Conservation (phyloP, 2,329 filamentous ascomycete genomes). For the Xylariaceae sp. region DNA sequence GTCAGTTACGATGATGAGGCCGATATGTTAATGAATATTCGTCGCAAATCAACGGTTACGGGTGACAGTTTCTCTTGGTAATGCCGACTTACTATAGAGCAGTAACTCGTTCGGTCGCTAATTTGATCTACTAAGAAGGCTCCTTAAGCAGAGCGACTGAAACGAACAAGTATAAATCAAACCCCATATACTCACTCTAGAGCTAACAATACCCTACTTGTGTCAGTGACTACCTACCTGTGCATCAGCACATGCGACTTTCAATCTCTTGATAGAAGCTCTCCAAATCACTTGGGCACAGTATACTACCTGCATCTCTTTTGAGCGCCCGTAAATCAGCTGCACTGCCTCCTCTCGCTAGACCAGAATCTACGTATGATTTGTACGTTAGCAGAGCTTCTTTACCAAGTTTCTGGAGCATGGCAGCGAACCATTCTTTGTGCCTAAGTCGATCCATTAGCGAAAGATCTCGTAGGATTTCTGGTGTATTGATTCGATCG, state of each 20-base stretch:
- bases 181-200: too few species aligned
- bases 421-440: neutral
- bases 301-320: neutral
- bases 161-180: too few species aligned
- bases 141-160: too few species aligned
- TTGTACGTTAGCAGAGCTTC: slow-evolving; percentile 2
- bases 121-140: too few species aligned
- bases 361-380: neutral
- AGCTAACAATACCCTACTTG: too few species aligned
- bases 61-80: too few species aligned
- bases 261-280: neutral
- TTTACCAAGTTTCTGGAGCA: neutral
- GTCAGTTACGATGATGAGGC: too few species aligned
- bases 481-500: neutral
- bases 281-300: neutral
- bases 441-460: neutral
- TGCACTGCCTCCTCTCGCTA: neutral
- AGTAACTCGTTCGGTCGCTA: too few species aligned
- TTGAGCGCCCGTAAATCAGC: neutral
- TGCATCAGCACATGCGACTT: neutral
- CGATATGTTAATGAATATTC: too few species aligned
- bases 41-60: too few species aligned
- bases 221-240: too few species aligned
- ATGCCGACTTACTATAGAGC: too few species aligned
- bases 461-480: neutral